A percentile compares a stretch with the other conserved stretches of the same genome.
These are phyloP conservation scores for Starmerella stigmatis DNA, from an alignment of 805 yeast species.

Conservation along the genomic window DNA sequence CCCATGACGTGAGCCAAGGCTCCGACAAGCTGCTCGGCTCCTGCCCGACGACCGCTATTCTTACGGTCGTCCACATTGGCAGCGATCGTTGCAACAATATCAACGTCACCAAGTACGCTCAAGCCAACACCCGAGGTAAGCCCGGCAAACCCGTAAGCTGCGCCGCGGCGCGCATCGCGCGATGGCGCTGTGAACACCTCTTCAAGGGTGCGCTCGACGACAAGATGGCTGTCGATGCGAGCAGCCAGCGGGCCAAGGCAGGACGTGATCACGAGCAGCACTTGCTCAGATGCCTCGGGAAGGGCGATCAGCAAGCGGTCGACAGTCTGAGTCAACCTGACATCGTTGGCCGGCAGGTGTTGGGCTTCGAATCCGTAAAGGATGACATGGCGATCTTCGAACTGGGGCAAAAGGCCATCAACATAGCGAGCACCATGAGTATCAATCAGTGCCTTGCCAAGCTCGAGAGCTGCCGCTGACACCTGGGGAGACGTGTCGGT, in stretches of 20 bases:
- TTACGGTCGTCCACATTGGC: conserved; percentile 85
- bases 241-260: conserved; percentile 65
- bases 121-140: conserved; percentile 84
- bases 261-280: conserved; percentile 59
- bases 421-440: conserved; percentile 54
- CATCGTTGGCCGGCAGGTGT: conserved; percentile 59
- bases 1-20: conserved; percentile 71
- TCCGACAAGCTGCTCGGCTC: conserved; percentile 78
- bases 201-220: conserved; percentile 49
- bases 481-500: conserved; percentile 65
- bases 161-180: conserved; percentile 59
- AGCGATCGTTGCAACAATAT: conserved; percentile 59
- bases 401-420: conserved; percentile 69
- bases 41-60: conserved; percentile 63
- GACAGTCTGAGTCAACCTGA: conserved; percentile 52
- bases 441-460: conserved; percentile 69
- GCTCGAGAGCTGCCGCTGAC: conserved; percentile 43
- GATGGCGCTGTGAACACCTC: conserved; percentile 46
- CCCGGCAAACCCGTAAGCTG: conserved; percentile 95
- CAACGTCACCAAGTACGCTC: conserved; percentile 60
- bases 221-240: conserved; percentile 37
- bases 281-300: conserved; percentile 66
- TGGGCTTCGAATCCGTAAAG: conserved; percentile 86
- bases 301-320: conserved; percentile 62
- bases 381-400: conserved; percentile 58